Evolutionary conservation across 192 early-diverging fungal genomes (phyloP), one percentile per base, ranked within the genome.

Genomic region (Phycomyces nitens): DNA sequence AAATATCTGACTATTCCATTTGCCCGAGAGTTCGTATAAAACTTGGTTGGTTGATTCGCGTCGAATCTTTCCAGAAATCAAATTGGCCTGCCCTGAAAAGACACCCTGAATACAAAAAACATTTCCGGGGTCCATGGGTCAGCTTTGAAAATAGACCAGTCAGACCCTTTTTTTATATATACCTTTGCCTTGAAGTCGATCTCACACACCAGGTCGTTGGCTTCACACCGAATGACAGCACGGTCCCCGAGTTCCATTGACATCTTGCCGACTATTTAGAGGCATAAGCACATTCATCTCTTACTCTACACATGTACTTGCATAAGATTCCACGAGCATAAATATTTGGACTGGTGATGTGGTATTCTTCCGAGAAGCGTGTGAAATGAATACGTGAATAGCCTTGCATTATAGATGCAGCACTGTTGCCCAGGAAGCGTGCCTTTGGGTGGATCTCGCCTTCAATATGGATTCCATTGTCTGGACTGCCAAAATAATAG

Each of bases 361-460:
- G 63, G 74, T 94, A 95, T 47, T 79, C 81, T 64, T 97, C 92
- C 47, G 79, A 74, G 59, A 81, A 70, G 57, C 77, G 68, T 70
- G 83, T 65, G 50, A 93, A 81, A 15, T 65, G 63, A 40, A 89
- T 81, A 59, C 77, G 70, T 43, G 79, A 76, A 27, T 84, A 84
- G 8, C 91, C 91, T 40, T 86, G 77, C 85, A 97, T 92, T 44
- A 93, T 68, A 64, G 93, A 94, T 24, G 88, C 91, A 2, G 91
- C 94, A 69, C 89, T 91, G 78, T 95, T 97, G 22, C 90, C 93
- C 41, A 90, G 78, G 65, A 95, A 95, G 49, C 86, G 90, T 20
- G 92, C 88, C 62, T 88, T 89, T 60, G 94, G 94, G 39, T 82
- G 73, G 53, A 92, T 58, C 27, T 93, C 92, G 15, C 94, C 94